Conservation (phyloP, 805 yeast genomes). For the Candida arabinofermentans region DNA sequence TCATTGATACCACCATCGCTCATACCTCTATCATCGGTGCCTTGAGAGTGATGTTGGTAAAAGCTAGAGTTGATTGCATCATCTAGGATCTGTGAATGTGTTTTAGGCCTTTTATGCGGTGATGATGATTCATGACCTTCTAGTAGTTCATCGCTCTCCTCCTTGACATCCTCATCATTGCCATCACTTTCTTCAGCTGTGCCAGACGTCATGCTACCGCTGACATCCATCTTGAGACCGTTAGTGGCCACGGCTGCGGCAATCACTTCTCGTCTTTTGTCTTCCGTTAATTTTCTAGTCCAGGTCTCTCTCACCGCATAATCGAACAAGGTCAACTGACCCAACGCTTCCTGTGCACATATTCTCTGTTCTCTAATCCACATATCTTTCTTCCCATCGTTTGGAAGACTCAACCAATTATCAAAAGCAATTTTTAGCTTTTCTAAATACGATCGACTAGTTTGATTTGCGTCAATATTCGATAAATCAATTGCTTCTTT, state of each 20-base stretch:
- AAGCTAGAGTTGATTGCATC: conserved; percentile 6
- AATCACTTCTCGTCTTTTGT: conserved; percentile 15
- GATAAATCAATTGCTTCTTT: neutral
- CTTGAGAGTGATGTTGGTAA: conserved; percentile 2
- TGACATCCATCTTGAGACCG: neutral
- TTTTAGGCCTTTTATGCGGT: neutral
- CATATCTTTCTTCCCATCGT: conserved; percentile 33
- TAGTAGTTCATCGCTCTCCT: neutral
- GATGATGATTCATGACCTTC: neutral
- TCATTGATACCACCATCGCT: neutral
- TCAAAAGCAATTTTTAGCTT: conserved; percentile 44
- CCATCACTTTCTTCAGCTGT: conserved; percentile 1
- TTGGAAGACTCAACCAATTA: conserved; percentile 38
- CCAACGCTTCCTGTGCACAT: conserved; percentile 42
- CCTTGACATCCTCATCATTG: conserved; percentile 1
- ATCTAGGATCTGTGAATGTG: neutral
- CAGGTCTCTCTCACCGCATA: conserved; percentile 39
- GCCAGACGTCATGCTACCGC: neutral
- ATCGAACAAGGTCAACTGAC: conserved; percentile 38
- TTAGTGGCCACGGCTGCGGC: conserved; percentile 2
- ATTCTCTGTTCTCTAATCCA: conserved; percentile 42
- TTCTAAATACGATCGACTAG: conserved; percentile 24
- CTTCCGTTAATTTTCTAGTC: conserved; percentile 26
- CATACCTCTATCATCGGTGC: neutral
- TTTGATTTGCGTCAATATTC: neutral